Conservation (phyloP, 192 early-diverging fungal genomes). For the Entrophospora sp. region DNA sequence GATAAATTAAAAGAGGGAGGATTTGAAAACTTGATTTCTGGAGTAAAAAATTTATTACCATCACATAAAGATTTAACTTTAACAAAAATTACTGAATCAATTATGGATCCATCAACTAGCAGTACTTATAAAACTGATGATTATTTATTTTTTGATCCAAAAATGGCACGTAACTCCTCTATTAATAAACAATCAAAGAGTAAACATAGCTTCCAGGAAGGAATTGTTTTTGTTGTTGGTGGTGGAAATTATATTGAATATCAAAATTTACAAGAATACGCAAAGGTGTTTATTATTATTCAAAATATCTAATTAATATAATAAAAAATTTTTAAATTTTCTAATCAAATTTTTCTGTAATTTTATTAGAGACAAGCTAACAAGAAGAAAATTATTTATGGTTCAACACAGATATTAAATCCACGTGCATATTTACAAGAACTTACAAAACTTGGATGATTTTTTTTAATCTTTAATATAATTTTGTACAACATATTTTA, state of each 20-base stretch:
- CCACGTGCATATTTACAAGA: conserved; percentile 75
- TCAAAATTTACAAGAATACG: conserved; percentile 89
- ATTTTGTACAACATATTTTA: too few species aligned
- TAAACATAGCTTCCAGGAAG: conserved; percentile 67
- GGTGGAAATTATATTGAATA: conserved; percentile 98
- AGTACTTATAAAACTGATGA: conserved; percentile 60
- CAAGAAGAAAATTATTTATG: conserved; percentile 84
- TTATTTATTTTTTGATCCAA: conserved; percentile 88
- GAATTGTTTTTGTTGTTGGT: conserved; percentile 96
- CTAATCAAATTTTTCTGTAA: background rate
- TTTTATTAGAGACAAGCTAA: conserved; percentile 27
- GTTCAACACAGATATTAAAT: conserved; percentile 83
- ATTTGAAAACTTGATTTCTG: conserved; percentile 67
- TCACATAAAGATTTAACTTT: conserved; percentile 81
- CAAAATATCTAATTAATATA: background rate
- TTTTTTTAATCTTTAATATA: too few species aligned
- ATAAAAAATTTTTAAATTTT: background rate
- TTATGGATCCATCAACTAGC: conserved; percentile 64
- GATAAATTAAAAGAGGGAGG: conserved; percentile 62
- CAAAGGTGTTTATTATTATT: conserved; percentile 40
- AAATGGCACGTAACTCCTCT: conserved; percentile 39
- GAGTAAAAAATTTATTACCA: conserved; percentile 92
- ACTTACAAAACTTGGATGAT: conserved; percentile 56
- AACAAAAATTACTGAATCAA: conserved; percentile 74
- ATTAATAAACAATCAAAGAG: conserved; percentile 39